phyloP scores from a whole-genome alignment of 2,329 filamentous ascomycete species.

The Periconia sp. region DNA sequence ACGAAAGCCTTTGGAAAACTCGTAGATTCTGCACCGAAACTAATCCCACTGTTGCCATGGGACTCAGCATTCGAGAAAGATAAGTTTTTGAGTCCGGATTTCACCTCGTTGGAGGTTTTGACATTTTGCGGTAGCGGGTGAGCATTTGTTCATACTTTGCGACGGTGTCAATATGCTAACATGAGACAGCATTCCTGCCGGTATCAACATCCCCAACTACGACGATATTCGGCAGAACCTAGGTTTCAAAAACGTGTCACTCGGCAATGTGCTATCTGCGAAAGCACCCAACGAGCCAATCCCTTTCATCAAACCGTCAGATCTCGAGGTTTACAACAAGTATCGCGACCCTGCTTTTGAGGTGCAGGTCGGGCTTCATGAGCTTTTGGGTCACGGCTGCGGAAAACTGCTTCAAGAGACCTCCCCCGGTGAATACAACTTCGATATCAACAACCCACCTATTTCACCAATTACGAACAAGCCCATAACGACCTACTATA shows the following conservation, averaged over 20 bases:
- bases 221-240: constrained; percentile 71
- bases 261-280: constrained; percentile 89
- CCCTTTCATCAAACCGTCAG: constrained; percentile 80
- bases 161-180: constrained; percentile 2
- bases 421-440: constrained; percentile 79
- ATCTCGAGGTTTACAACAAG: constrained; percentile 76
- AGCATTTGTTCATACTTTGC: neutral
- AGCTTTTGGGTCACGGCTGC: constrained; percentile 85
- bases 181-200: constrained; percentile 55
- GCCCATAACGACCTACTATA: constrained; percentile 85
- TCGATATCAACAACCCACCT: constrained; percentile 79
- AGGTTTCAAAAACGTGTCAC: constrained; percentile 90
- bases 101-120: constrained; percentile 89
- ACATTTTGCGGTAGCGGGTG: constrained; percentile 69
- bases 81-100: constrained; percentile 92
- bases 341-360: constrained; percentile 89
- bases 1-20: constrained; percentile 85
- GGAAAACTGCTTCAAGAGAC: constrained; percentile 94
- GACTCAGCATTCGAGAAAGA: constrained; percentile 89
- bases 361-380: constrained; percentile 93
- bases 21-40: constrained; percentile 74
- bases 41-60: constrained; percentile 93
- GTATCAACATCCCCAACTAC: constrained; percentile 63
- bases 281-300: constrained; percentile 91
- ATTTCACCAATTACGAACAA: constrained; percentile 77